Evolutionary conservation across 306 rosid species (phyloP), one percentile per base, ranked within the genome.

Genomic region (Corylus heterophylla): DNA sequence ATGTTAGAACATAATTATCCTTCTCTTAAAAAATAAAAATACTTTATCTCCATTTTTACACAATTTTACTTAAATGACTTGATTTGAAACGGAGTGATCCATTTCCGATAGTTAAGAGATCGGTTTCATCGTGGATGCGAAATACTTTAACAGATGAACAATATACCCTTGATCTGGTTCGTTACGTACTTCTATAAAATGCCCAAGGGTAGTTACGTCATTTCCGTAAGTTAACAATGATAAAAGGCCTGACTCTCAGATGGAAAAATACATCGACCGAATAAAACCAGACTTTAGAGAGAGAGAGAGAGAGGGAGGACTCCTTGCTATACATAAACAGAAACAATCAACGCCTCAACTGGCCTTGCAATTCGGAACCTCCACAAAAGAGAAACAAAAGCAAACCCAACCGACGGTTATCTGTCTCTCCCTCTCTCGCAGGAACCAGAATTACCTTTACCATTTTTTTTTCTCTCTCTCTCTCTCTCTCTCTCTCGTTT

Each of bases 301-400:
- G 31, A 20, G 63, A 20, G 63, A 56, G n/a, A n/a, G 63, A 69
- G 88, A 69, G 59, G 88, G 16, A 80, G 80, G 35, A 31, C 35
- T 31, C 35, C 35, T 31, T 31, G 2, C 35, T 31, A 31, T 14
- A 2, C 8, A 63, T 13, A 75, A 22, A 25, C 42, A 47, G 55
- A 59, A 25, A 59, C 59, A 71, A 72, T 79, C 29, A 42, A 71
- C 62, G 52, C 77, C 64, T 35, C 82, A 48, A 25, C 62, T 72
- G 63, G 72, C 82, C 82, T 29, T 29, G 35, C 66, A 85, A 77
- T 84, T 71, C 84, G 86, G 80, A 22, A 48, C 73, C 52, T 12
- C 69, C 50, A 9, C 29, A 78, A 78, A 55, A 70, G 59, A 39
- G 58, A 71, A 71, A 37, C 27, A 16, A 18, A 77, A 75, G 82